Conservation (phyloP, 768 basidiomycete genomes). For the Suillus fuscotomentosus region DNA sequence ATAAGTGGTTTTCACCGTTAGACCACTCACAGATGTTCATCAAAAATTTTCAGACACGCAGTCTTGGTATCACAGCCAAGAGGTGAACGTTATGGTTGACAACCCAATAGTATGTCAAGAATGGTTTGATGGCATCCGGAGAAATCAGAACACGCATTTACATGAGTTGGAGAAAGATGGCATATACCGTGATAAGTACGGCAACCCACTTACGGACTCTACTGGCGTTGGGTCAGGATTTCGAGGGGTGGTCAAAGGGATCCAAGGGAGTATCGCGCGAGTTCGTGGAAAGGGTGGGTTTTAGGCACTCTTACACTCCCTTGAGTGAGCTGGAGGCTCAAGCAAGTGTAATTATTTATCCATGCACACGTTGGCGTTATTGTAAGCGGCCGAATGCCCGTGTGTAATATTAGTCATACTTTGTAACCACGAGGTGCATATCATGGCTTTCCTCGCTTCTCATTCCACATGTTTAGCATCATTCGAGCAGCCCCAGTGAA, state of each 20-base stretch:
- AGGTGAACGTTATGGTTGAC: constrained; percentile 66
- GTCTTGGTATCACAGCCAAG: constrained; percentile 72
- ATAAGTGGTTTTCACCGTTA: constrained; percentile 6
- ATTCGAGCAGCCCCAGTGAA: not conserved
- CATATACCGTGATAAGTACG: constrained; percentile 52
- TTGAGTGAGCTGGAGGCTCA: no score
- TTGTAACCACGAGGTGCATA: not conserved
- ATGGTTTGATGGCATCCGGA: constrained; percentile 52
- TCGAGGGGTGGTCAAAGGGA: constrained; percentile 40
- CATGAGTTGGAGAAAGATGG: constrained; percentile 50
- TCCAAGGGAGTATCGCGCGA: constrained; percentile 41
- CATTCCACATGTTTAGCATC: not conserved
- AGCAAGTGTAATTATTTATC: not conserved
- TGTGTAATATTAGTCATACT: not conserved
- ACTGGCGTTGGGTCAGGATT: constrained; percentile 37
- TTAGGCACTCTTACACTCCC: constrained; percentile 11
- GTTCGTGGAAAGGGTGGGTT: constrained; percentile 43
- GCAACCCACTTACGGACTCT: constrained; percentile 37
- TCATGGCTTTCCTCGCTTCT: not conserved
- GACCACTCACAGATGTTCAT: not conserved
- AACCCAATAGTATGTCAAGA: constrained; percentile 48
- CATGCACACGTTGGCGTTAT: not conserved
- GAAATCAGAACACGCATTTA: constrained; percentile 55
- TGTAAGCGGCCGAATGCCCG: not conserved
- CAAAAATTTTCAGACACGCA: constrained; percentile 47